phyloP scores from a whole-genome alignment of 2,329 filamentous ascomycete genomes.

The Fusarium lyarnte region DNA sequence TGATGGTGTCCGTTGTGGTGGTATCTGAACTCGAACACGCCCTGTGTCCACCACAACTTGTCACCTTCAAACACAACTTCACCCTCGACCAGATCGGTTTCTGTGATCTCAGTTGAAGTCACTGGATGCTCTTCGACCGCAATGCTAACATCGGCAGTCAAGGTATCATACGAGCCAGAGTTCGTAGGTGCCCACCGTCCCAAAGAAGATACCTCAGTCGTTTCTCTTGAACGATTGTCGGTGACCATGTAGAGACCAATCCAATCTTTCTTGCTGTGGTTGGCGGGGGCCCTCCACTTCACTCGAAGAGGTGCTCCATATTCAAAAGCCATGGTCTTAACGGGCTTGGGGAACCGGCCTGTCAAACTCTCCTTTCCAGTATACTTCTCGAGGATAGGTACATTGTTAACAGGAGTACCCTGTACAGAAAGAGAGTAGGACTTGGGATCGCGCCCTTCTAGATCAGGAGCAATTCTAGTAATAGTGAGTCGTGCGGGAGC shows the following conservation, averaged over 20 bases:
- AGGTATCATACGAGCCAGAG: constrained; percentile 77
- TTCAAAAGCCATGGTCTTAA: constrained; percentile 81
- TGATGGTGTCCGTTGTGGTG: constrained; percentile 93
- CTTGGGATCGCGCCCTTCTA: constrained; percentile 81
- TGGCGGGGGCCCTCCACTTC: constrained; percentile 87
- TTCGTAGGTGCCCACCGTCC: constrained; percentile 91
- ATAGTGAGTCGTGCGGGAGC: constrained; percentile 89
- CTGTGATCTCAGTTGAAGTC: constrained; percentile 60
- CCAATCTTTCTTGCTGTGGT: constrained; percentile 93
- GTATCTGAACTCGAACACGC: constrained; percentile 96
- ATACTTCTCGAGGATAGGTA: constrained; percentile 65
- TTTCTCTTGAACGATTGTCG: constrained; percentile 87
- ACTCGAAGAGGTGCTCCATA: constrained; percentile 92
- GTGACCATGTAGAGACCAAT: constrained; percentile 95
- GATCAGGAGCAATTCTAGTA: constrained; percentile 79
- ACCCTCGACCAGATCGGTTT: constrained; percentile 72
- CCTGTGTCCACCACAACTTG: constrained; percentile 97
- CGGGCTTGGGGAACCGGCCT: constrained; percentile 73
- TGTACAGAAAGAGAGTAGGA: constrained; percentile 82
- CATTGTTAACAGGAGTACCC: constrained; percentile 65
- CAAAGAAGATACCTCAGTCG: constrained; percentile 84
- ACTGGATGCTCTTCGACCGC: constrained; percentile 72
- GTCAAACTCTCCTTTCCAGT: constrained; percentile 79
- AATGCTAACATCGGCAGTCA: constrained; percentile 80
- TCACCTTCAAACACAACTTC: constrained; percentile 91